phyloP scores from a whole-genome alignment of 1,139 yeast genomes.

The Taphrina sp. region DNA sequence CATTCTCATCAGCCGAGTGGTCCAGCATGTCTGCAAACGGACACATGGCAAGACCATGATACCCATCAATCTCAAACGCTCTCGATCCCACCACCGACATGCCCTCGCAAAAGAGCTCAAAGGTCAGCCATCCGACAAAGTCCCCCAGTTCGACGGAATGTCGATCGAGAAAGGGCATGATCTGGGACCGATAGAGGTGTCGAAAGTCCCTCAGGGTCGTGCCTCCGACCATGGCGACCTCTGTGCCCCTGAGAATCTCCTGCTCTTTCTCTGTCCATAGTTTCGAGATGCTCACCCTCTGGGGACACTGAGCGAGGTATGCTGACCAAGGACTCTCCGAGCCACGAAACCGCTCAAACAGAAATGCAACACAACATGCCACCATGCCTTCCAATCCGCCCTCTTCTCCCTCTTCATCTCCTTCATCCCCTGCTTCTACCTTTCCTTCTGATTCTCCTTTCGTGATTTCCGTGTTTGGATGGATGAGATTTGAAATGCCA shows the following conservation, averaged over 20 bases:
- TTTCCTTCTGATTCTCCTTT: too few species aligned
- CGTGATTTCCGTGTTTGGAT: too few species aligned
- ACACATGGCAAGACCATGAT: conserved; percentile 70
- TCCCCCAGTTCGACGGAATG: conserved; percentile 38
- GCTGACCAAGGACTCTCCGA: conserved; percentile 71
- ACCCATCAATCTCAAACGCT: conserved; percentile 76
- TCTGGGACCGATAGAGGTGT: conserved; percentile 52
- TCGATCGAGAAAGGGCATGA: conserved; percentile 41
- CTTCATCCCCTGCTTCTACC: too few species aligned
- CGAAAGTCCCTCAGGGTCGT: conserved; percentile 52
- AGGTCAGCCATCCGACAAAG: conserved; percentile 36
- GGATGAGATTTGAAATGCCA: conserved; percentile 64
- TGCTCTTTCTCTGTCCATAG: conserved; percentile 61
- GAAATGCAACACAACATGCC: conserved; percentile 63
- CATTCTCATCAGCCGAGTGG: conserved; percentile 59
- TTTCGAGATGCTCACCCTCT: conserved; percentile 53
- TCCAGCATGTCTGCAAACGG: conserved; percentile 92
- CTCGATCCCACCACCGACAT: conserved; percentile 60
- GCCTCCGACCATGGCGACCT: conserved; percentile 63
- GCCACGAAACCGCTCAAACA: conserved; percentile 63
- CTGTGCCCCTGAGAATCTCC: conserved; percentile 59
- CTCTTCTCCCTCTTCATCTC: too few species aligned
- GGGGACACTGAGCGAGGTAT: conserved; percentile 59
- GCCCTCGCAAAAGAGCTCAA: conserved; percentile 43
- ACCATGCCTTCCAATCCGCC: conserved; percentile 57